Conservation (phyloP, 1,284 basidiomycete species). For the Vanrija sp. region DNA sequence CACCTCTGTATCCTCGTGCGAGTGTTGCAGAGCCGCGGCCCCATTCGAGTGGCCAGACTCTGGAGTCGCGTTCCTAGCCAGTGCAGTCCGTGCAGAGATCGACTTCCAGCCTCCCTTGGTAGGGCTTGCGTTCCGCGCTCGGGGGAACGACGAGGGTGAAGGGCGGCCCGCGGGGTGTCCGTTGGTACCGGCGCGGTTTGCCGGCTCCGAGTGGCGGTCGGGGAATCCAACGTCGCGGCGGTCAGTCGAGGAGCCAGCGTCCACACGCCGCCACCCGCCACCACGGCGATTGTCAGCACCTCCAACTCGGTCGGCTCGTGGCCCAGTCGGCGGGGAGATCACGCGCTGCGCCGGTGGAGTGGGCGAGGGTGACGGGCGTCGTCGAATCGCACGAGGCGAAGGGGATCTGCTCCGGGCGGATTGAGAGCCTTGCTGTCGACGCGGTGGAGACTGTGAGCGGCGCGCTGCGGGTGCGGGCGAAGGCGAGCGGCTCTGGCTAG, state of each 20-base stretch:
- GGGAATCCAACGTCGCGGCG: no score
- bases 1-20: neutral
- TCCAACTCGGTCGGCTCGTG: no score
- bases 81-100: neutral
- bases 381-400: neutral
- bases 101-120: constrained; percentile 5
- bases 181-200: neutral
- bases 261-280: no score
- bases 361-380: neutral
- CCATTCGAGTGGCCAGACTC: neutral
- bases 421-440: no score
- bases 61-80: neutral
- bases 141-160: no score
- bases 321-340: neutral
- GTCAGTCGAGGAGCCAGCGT: no score
- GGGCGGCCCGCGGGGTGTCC: neutral
- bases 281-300: no score
- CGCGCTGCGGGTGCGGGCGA: neutral
- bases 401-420: neutral
- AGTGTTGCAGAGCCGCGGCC: neutral
- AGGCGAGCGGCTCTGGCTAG: no score
- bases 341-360: neutral
- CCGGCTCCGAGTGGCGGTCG: no score
- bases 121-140: neutral
- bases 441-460: neutral